Conservation (phyloP, 164 flowering plant genomes). For the Taxillus chinensis region DNA sequence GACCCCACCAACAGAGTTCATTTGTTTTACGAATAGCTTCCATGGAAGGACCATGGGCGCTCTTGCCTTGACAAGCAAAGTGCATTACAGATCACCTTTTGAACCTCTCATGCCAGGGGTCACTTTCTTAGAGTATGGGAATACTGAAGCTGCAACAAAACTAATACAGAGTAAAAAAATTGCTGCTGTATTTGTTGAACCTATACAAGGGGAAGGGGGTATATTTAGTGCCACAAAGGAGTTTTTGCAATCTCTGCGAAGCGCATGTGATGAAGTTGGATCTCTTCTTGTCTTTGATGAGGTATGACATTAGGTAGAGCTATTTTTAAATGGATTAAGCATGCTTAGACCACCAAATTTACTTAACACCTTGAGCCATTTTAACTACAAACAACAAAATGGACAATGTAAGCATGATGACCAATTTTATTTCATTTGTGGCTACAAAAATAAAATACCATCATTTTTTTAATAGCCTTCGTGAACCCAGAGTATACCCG, state of each 20-base stretch:
- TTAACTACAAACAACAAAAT: no score
- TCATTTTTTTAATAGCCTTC: no score
- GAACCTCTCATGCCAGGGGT: conserved; percentile 98
- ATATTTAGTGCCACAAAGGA: conserved; percentile 72
- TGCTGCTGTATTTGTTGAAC: conserved; percentile 96
- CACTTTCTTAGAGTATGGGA: conserved; percentile 76
- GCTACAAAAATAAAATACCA: no score
- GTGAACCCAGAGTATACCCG: no score
- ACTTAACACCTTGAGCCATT: background rate
- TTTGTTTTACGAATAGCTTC: conserved; percentile 66
- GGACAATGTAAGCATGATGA: background rate
- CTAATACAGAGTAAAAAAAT: conserved; percentile 46
- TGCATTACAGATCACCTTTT: conserved; percentile 71
- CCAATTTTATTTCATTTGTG: background rate
- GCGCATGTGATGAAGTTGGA: conserved; percentile 76
- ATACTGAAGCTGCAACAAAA: conserved; percentile 45
- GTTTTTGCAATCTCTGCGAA: conserved; percentile 55
- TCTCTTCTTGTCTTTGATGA: conserved; percentile 86
- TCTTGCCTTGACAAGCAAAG: conserved; percentile 92
- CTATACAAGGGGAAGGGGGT: conserved; percentile 97
- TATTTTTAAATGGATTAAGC: background rate
- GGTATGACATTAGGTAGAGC: conserved; percentile 28
- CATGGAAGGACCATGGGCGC: conserved; percentile 97
- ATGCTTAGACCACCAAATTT: background rate
- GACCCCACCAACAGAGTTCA: conserved; percentile 50